Evolutionary conservation across 768 basidiomycete species (phyloP), one percentile per base, ranked within the genome.

Genomic region (Leccinum variicolor): DNA sequence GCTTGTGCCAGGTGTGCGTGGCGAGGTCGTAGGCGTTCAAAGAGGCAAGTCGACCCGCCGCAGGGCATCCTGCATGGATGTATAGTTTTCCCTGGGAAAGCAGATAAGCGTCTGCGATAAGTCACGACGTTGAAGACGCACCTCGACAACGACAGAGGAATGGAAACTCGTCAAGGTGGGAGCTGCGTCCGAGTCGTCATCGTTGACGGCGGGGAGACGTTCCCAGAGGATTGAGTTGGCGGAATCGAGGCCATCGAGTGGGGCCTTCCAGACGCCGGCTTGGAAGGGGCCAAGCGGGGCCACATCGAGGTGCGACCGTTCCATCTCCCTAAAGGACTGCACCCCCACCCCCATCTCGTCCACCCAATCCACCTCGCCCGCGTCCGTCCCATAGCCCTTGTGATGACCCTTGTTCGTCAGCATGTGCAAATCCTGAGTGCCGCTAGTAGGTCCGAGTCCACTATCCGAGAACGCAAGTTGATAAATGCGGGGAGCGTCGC

Each of bases 11-110:
- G 23, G 51, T 52, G 6, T 63, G 59, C 4, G 62, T 64, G 6
- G 53, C 21, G 41, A 75, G 53, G 53, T 73, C 66, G 62, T 75
- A 73, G 13, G 73, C 64, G 54, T 78, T 74, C 29, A 79, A 60
- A 4, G 70, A 63, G 14, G 62, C 53, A 5, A 77, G 68, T 25
- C 77, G 73, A 10, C 77, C 77, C 14, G 66, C 61, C 0, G 63
- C 52, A 0, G 76, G 77, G 46, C 77, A 78, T 13, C 76, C 77
- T 1, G 76, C 77, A 55, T 79, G 79, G 4, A 78, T 60, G 62
- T 73, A 76, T 13, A 77, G 54, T 25, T 61, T 70, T 15, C 56
- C 67, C 74, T 76, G 15, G 7, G 8, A 14, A 6, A 13, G n/a
- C 28, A 28, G 23, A 47, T 50, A 3, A 59, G 31, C 45, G 19